These are phyloP conservation scores for Aspergillus indologenus DNA, from an alignment of 495 filamentous ascomycete genomes.

Conservation along the genomic window DNA sequence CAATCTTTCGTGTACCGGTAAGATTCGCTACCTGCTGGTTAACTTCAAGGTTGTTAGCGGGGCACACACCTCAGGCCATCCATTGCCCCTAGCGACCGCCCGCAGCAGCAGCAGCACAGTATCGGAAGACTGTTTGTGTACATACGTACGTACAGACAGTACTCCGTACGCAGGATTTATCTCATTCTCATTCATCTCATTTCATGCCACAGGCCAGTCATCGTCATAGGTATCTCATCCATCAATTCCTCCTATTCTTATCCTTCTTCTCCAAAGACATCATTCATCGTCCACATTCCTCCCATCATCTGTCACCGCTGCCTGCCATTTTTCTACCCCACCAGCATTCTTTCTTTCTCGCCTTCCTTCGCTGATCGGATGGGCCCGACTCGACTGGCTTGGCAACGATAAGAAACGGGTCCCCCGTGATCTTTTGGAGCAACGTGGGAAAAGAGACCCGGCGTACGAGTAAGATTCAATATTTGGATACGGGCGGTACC, in stretches of 20 bases:
- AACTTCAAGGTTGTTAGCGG: background rate
- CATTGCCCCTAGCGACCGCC: background rate
- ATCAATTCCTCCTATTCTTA: too few species aligned
- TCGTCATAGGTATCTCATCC: too few species aligned
- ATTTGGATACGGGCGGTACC: too few species aligned
- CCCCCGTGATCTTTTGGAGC: background rate
- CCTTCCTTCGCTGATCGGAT: background rate
- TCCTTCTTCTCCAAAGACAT: too few species aligned
- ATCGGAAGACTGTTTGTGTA: background rate
- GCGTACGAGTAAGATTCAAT: background rate
- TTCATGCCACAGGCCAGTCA: too few species aligned
- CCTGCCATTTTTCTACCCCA: too few species aligned
- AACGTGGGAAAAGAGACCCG: background rate
- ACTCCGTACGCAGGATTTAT: background rate
- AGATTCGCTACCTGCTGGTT: background rate
- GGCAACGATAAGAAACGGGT: background rate
- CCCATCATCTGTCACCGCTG: background rate
- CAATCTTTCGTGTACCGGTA: background rate
- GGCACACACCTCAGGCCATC: background rate
- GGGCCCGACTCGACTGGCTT: background rate
- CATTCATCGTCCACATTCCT: background rate
- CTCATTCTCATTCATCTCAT: background rate
- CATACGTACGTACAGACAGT: too few species aligned
- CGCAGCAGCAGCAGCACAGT: background rate
- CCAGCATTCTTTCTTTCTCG: background rate